Conservation (phyloP, 2,329 filamentous ascomycete genomes). For the Alternaria sp. region DNA sequence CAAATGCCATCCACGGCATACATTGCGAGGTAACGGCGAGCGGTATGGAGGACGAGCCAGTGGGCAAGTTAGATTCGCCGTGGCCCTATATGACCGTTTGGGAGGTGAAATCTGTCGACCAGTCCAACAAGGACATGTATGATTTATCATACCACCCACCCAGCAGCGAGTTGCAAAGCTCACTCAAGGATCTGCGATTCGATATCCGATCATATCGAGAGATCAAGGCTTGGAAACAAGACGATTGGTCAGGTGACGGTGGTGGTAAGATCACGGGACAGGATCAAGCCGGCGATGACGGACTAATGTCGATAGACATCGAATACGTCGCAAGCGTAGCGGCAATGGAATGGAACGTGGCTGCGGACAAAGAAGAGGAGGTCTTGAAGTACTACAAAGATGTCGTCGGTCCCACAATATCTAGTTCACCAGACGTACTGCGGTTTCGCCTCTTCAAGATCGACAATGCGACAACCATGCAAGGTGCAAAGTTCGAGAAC, state of each 20-base stretch:
- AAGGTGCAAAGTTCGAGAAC: conserved; percentile 5
- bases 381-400: conserved; percentile 18
- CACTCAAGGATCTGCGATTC: conserved; percentile 17
- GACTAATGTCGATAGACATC: conserved; percentile 19
- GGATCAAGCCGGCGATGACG: conserved; percentile 1
- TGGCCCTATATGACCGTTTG: conserved; percentile 24
- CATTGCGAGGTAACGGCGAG: conserved; percentile 24
- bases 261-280: conserved; percentile 12
- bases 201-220: conserved; percentile 24
- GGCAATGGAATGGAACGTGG: conserved; percentile 24
- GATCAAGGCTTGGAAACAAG: conserved; percentile 21
- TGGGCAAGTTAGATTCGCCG: conserved; percentile 25
- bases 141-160: conserved; percentile 10
- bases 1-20: conserved; percentile 17
- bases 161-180: conserved; percentile 1
- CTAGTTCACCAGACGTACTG: conserved; percentile 20
- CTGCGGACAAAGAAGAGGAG: conserved; percentile 18
- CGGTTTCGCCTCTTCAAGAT: conserved; percentile 26
- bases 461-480: conserved; percentile 16
- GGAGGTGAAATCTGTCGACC: conserved; percentile 10
- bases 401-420: conserved; percentile 16
- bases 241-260: conserved; percentile 21
- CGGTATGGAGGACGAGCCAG: conserved; percentile 25
- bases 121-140: conserved; percentile 7
- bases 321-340: conserved; percentile 21